Evolutionary conservation across 2,329 filamentous ascomycete species (phyloP).

Genomic region (Fusarium liriodendri): DNA sequence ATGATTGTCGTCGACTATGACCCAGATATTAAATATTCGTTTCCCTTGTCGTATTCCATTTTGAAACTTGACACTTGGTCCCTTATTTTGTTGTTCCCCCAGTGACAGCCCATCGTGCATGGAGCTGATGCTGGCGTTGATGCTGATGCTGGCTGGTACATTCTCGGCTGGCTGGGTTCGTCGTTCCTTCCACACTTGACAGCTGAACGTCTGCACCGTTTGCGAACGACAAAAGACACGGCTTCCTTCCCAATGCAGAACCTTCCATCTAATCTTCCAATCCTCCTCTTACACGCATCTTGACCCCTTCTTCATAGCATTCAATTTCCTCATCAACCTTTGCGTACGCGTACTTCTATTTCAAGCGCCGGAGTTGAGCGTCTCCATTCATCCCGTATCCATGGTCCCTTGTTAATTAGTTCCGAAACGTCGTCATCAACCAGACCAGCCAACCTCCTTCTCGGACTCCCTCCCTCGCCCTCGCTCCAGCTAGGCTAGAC

Average conservation of each 20-base stretch:
- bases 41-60: neutral
- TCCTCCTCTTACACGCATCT: neutral
- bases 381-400: neutral
- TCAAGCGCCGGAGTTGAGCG: neutral
- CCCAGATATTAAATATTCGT: neutral
- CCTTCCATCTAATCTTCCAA: neutral
- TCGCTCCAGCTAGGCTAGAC: slow-evolving; percentile 30
- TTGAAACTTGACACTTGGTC: slow-evolving; percentile 3
- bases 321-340: neutral
- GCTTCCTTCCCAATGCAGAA: neutral
- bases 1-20: neutral
- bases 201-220: neutral
- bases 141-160: neutral
- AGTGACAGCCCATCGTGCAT: neutral
- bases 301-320: neutral
- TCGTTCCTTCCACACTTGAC: neutral
- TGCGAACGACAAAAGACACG: neutral
- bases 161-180: neutral
- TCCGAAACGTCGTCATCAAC: slow-evolving; percentile 21
- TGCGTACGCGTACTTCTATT: neutral
- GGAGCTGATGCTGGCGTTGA: neutral
- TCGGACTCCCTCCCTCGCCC: slow-evolving; percentile 15
- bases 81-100: neutral
- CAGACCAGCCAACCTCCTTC: slow-evolving; percentile 28
- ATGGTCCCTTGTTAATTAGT: slow-evolving; percentile 30